Evolutionary conservation across 768 basidiomycete genomes (phyloP).

Genomic region (Lyophyllum atratum): DNA sequence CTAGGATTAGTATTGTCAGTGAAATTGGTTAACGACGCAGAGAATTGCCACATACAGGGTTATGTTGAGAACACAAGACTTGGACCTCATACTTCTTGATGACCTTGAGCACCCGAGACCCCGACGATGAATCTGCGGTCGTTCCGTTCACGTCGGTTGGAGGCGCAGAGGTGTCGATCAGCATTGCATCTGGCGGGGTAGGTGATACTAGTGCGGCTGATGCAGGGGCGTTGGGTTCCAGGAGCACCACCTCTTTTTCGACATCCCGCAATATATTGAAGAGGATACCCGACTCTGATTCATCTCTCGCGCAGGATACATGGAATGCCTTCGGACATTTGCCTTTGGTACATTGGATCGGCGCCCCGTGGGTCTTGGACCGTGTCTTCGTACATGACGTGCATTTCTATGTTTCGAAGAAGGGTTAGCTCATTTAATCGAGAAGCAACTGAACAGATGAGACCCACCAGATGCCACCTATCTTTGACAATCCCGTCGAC

Average conservation of each 20-base stretch:
- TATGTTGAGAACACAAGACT: constrained; percentile 84
- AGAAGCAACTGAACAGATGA: not conserved
- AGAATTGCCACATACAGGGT: constrained; percentile 67
- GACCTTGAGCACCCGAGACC: constrained; percentile 53
- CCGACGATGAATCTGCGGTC: constrained; percentile 1
- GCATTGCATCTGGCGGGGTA: constrained; percentile 26
- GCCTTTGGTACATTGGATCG: constrained; percentile 92
- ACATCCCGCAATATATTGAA: constrained; percentile 68
- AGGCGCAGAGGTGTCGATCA: constrained; percentile 25
- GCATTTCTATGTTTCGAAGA: constrained; percentile 70
- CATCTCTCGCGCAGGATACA: constrained; percentile 81
- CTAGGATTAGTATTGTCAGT: constrained; percentile 36
- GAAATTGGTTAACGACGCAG: not conserved
- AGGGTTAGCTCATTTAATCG: not conserved
- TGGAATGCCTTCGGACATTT: constrained; percentile 95
- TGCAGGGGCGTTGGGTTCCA: constrained; percentile 39
- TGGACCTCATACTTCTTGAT: constrained; percentile 77
- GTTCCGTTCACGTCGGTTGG: constrained; percentile 9
- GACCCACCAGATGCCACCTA: constrained; percentile 86
- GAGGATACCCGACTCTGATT: constrained; percentile 51
- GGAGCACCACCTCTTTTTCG: constrained; percentile 78
- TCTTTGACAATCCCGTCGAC: constrained; percentile 88
- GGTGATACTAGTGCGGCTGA: constrained; percentile 9
- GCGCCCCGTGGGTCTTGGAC: constrained; percentile 72
- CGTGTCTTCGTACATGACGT: constrained; percentile 74